Evolutionary conservation across 2,329 filamentous ascomycete genomes (phyloP).

Genomic region (Pseudodiploospora longispora): DNA sequence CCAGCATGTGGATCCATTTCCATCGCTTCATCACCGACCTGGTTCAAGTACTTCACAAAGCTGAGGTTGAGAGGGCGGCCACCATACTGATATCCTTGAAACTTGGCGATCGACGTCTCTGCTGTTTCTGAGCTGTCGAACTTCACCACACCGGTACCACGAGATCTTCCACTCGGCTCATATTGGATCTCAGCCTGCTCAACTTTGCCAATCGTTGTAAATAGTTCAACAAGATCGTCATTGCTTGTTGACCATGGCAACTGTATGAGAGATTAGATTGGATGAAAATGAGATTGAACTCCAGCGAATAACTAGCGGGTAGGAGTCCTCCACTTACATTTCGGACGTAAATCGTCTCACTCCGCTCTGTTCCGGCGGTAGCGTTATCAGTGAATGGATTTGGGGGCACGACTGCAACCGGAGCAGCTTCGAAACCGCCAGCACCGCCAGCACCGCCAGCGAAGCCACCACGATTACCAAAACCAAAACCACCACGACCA

Average conservation of each 20-base stretch:
- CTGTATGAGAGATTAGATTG: conserved; percentile 34
- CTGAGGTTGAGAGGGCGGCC: conserved; percentile 87
- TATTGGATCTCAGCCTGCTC: conserved; percentile 99
- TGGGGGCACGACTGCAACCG: conserved; percentile 47
- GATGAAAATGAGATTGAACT: neutral
- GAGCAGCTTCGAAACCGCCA: conserved; percentile 40
- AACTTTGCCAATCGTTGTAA: conserved; percentile 96
- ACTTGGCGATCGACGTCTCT: conserved; percentile 91
- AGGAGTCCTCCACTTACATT: conserved; percentile 59
- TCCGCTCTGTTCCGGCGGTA: conserved; percentile 75
- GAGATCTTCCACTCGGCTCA: conserved; percentile 89
- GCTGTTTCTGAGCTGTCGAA: conserved; percentile 79
- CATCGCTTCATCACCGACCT: conserved; percentile 63
- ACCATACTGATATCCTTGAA: conserved; percentile 95
- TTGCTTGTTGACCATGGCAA: conserved; percentile 99
- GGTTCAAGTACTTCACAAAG: conserved; percentile 86
- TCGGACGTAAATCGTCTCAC: conserved; percentile 85
- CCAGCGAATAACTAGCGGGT: too few species aligned
- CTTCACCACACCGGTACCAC: conserved; percentile 91
- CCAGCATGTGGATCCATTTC: conserved; percentile 69
- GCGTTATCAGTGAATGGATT: conserved; percentile 95
- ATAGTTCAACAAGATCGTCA: conserved; percentile 91
- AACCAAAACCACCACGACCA: conserved; percentile 42
- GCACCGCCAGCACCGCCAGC: conserved; percentile 38
- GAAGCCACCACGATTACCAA: conserved; percentile 27